These are phyloP conservation scores for Otatea glauca DNA, from an alignment of 176 grass and related monocot genomes.

Conservation along the genomic window DNA sequence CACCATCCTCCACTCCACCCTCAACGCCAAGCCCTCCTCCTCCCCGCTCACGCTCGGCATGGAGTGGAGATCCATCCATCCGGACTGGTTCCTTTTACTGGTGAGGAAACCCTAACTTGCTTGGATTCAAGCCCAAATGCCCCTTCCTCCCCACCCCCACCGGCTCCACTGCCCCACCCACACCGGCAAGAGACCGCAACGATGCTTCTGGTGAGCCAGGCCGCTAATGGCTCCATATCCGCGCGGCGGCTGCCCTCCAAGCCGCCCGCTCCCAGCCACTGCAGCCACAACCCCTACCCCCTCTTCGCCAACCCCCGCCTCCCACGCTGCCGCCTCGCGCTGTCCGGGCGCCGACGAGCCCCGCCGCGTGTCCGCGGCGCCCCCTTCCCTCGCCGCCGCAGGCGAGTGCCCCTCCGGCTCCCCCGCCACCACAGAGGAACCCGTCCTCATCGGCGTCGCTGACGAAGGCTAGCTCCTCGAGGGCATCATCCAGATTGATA, in stretches of 20 bases:
- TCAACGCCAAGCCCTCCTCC: conserved; percentile 69
- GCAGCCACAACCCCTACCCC: conserved; percentile 48
- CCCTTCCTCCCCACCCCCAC: no score
- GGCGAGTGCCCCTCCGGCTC: conserved; percentile 48
- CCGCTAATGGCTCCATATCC: no score
- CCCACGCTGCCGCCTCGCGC: conserved; percentile 40
- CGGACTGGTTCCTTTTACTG: no score
- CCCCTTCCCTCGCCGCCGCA: conserved; percentile 12
- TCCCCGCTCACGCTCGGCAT: conserved; percentile 58
- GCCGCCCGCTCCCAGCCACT: neutral
- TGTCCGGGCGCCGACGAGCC: conserved; percentile 43
- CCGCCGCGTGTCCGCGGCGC: conserved; percentile 23
- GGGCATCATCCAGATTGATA: conserved; percentile 84
- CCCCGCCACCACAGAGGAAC: conserved; percentile 38
- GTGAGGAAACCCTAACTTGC: no score
- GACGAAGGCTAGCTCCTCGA: conserved; percentile 73
- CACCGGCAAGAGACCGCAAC: no score
- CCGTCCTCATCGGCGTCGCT: conserved; percentile 48
- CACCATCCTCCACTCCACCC: conserved; percentile 76
- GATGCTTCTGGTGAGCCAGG: no score
- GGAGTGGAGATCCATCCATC: no score
- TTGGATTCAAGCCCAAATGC: no score
- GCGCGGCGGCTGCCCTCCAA: no score
- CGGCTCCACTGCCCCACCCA: no score
- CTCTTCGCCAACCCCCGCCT: conserved; percentile 56